phyloP scores from a whole-genome alignment of 2,329 filamentous ascomycete genomes.

The Rhinocladiella similis region DNA sequence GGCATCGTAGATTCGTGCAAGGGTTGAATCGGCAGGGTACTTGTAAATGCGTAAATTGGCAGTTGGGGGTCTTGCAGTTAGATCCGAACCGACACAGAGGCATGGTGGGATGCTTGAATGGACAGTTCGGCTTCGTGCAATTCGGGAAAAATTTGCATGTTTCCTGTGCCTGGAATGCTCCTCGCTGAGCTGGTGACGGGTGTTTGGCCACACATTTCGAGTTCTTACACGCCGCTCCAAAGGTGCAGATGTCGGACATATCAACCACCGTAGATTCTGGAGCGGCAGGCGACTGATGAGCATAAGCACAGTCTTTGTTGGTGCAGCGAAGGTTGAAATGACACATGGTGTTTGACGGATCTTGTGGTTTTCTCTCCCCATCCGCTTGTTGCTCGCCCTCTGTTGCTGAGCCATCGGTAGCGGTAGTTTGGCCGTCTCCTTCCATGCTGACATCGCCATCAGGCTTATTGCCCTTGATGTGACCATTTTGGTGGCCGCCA shows the following conservation, averaged over 20 bases:
- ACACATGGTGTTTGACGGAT: constrained; percentile 69
- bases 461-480: constrained; percentile 17
- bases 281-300: constrained; percentile 90
- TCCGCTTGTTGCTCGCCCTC: constrained; percentile 59
- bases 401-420: constrained; percentile 34
- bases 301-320: constrained; percentile 87
- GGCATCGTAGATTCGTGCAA: constrained; percentile 83
- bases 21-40: constrained; percentile 88
- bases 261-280: constrained; percentile 76
- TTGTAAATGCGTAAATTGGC: constrained; percentile 86
- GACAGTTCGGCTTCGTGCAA: constrained; percentile 82
- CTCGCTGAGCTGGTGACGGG: constrained; percentile 81
- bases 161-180: constrained; percentile 76
- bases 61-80: constrained; percentile 76
- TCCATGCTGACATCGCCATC: constrained; percentile 24
- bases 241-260: constrained; percentile 75
- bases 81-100: constrained; percentile 88
- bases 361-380: constrained; percentile 48
- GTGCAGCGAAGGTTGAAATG: constrained; percentile 87
- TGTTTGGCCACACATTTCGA: constrained; percentile 89
- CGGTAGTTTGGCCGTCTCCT: constrained; percentile 24
- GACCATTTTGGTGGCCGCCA: constrained; percentile 26
- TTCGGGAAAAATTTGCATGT: constrained; percentile 91
- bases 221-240: constrained; percentile 92
- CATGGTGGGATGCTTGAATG: constrained; percentile 85